phyloP scores from a whole-genome alignment of 352 stramenopile species.

The Pythium rishiriense region DNA sequence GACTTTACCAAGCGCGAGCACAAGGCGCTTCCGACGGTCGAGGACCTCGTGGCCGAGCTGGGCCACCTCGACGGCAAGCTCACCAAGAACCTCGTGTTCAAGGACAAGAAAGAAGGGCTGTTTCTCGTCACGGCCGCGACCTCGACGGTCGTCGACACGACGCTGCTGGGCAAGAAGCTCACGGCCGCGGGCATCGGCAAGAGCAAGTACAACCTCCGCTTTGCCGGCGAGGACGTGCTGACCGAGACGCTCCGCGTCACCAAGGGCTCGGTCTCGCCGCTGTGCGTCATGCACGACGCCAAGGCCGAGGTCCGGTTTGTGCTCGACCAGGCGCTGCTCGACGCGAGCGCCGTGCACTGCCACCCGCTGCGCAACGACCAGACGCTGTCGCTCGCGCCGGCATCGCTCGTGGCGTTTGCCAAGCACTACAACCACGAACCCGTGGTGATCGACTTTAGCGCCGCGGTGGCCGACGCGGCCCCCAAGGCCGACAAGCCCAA shows the following conservation, averaged over 20 bases:
- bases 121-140: constrained; percentile 92
- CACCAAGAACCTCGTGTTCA: constrained; percentile 98
- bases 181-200: constrained; percentile 61
- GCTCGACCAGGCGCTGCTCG: constrained; percentile 91
- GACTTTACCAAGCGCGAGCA: constrained; percentile 55
- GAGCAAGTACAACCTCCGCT: constrained; percentile 91
- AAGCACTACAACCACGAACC: constrained; percentile 87
- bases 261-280: constrained; percentile 93
- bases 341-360: constrained; percentile 72
- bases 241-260: constrained; percentile 83
- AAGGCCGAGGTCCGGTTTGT: constrained; percentile 86
- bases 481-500: constrained; percentile 31
- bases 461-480: constrained; percentile 10
- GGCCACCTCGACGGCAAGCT: constrained; percentile 81
- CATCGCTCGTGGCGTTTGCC: constrained; percentile 86
- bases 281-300: constrained; percentile 90
- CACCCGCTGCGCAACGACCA: constrained; percentile 95
- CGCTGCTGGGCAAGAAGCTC: constrained; percentile 88
- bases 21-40: constrained; percentile 62
- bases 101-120: constrained; percentile 97
- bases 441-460: constrained; percentile 89
- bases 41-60: constrained; percentile 66
- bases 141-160: constrained; percentile 90
- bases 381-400: constrained; percentile 80
- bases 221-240: constrained; percentile 89